phyloP scores from a whole-genome alignment of 805 yeast species.

The Cyberlindnera japonica region DNA sequence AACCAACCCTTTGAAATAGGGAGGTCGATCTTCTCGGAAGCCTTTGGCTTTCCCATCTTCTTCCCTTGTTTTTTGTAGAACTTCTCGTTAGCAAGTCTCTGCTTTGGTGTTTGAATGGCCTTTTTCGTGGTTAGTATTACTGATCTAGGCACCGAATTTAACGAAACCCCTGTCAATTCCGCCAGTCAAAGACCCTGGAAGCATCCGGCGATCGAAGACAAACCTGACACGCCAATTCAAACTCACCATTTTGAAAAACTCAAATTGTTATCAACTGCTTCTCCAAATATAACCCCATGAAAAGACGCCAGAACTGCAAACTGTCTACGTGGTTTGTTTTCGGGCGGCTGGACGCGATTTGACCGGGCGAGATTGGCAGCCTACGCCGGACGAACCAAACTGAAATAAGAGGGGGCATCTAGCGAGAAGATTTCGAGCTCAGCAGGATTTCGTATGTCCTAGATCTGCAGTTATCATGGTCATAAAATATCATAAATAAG shows the following conservation, averaged over 20 bases:
- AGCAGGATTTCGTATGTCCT: no score
- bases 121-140: slow-evolving; percentile 13
- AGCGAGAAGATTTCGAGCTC: no score
- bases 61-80: slow-evolving; percentile 71
- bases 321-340: slow-evolving; percentile 12
- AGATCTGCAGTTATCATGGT: no score
- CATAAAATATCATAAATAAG: no score
- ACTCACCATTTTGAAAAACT: neutral
- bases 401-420: no score
- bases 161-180: no score
- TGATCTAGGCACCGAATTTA: no score
- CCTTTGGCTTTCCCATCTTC: slow-evolving; percentile 71
- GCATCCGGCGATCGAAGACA: no score
- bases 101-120: slow-evolving; percentile 83
- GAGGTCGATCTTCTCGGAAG: slow-evolving; percentile 36
- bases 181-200: no score
- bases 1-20: slow-evolving; percentile 69
- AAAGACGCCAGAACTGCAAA: neutral
- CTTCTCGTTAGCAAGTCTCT: slow-evolving; percentile 81
- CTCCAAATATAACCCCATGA: no score
- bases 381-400: no score
- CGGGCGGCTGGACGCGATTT: neutral
- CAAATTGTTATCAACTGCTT: neutral
- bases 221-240: neutral
- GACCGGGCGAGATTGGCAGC: no score